Evolutionary conservation across 2,329 filamentous ascomycete species (phyloP).

Genomic region (Furcasterigmium furcatum): DNA sequence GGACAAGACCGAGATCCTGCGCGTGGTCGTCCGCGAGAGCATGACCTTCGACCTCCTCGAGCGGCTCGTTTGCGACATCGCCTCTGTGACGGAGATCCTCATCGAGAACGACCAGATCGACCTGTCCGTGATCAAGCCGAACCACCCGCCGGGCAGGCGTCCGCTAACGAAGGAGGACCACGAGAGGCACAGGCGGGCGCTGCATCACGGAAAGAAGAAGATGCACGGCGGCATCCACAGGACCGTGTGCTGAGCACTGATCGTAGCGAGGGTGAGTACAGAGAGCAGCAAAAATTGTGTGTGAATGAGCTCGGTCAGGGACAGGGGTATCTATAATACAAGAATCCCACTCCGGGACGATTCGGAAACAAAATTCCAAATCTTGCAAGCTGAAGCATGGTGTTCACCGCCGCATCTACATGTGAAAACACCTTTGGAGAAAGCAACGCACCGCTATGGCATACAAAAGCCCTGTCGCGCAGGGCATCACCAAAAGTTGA

Average conservation of each 20-base stretch:
- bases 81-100: slow-evolving; percentile 56
- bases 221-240: slow-evolving; percentile 23
- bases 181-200: slow-evolving; percentile 2
- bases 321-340: no score
- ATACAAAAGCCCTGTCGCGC: no score
- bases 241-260: slow-evolving; percentile 20
- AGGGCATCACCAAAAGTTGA: no score
- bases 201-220: neutral
- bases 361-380: no score
- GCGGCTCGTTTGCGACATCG: slow-evolving; percentile 58
- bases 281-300: no score
- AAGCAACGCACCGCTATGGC: no score
- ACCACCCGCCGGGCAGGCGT: slow-evolving; percentile 6
- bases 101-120: slow-evolving; percentile 34
- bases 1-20: slow-evolving; percentile 60
- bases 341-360: no score
- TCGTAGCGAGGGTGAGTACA: no score
- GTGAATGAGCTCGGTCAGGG: no score
- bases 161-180: slow-evolving; percentile 10
- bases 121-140: slow-evolving; percentile 9
- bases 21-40: slow-evolving; percentile 65
- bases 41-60: slow-evolving; percentile 68
- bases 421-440: no score
- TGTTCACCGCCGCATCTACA: no score
- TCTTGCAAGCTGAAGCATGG: no score